A percentile compares a stretch with the other conserved stretches of the same genome.
Evolutionary conservation across 371 early-diverging fungal species (phyloP).

Genomic region (Rhizomucor pusillus): DNA sequence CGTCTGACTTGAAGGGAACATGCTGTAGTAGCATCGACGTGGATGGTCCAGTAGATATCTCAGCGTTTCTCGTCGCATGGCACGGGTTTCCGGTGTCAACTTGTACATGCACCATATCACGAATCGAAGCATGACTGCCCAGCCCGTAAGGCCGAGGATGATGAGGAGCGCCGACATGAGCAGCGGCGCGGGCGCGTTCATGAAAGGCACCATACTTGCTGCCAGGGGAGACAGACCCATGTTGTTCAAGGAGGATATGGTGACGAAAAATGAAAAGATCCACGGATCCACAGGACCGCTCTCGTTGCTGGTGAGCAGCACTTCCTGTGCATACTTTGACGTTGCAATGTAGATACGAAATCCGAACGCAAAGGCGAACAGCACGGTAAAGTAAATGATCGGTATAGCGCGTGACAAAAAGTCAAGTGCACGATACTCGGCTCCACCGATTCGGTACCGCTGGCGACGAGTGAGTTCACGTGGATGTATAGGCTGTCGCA

Average conservation of each 20-base stretch:
- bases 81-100: conserved; percentile 21
- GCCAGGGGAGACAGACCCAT: conserved; percentile 28
- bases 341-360: conserved; percentile 31
- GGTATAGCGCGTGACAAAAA: conserved; percentile 30
- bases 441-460: conserved; percentile 39
- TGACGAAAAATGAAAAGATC: conserved; percentile 17
- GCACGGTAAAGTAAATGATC: conserved; percentile 23
- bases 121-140: conserved; percentile 13
- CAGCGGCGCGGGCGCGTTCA: conserved; percentile 12
- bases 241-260: conserved; percentile 15
- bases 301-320: conserved; percentile 16
- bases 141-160: conserved; percentile 15
- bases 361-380: conserved; percentile 24
- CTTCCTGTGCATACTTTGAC: conserved; percentile 27
- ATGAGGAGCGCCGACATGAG: conserved; percentile 9
- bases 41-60: conserved; percentile 19
- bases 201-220: conserved; percentile 16
- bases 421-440: conserved; percentile 43
- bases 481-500: conserved; percentile 26
- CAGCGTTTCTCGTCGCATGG: conserved; percentile 10
- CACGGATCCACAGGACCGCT: conserved; percentile 21
- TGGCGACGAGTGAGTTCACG: conserved; percentile 39
- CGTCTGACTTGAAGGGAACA: conserved; percentile 17
- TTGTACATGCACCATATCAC: conserved; percentile 21
- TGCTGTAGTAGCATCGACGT: conserved; percentile 17